Evolutionary conservation across 1,284 basidiomycete genomes (phyloP).

Genomic region (Phylloboletellus chloephorus): DNA sequence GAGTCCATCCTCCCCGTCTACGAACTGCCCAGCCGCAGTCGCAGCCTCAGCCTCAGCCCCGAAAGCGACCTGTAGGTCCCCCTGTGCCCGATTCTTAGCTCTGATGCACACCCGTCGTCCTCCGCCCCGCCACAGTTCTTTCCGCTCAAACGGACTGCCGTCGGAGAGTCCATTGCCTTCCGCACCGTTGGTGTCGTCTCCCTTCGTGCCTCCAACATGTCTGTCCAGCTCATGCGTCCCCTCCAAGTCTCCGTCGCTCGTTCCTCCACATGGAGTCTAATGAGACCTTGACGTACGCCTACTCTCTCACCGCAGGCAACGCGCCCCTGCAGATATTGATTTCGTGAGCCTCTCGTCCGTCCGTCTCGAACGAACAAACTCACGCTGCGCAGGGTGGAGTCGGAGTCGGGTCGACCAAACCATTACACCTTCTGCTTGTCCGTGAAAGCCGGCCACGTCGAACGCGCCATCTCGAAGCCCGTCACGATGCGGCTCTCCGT

Average conservation of each 20-base stretch:
- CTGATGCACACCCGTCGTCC: too few relatives aligned
- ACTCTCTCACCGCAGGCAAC: slow-evolving; percentile 20
- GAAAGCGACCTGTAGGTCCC: slow-evolving; percentile 8
- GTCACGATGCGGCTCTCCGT: slow-evolving; percentile 40
- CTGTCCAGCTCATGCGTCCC: slow-evolving; percentile 10
- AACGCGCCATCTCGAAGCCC: slow-evolving; percentile 46
- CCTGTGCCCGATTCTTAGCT: background rate
- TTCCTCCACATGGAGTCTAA: slow-evolving; percentile 25
- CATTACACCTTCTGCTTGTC: slow-evolving; percentile 48
- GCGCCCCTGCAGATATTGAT: slow-evolving; percentile 27
- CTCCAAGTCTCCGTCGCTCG: slow-evolving; percentile 16
- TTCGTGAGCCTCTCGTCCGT: slow-evolving; percentile 19
- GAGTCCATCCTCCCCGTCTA: slow-evolving; percentile 24
- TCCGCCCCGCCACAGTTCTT: slow-evolving; percentile 7
- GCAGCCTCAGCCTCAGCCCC: background rate
- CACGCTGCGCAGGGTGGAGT: slow-evolving; percentile 43
- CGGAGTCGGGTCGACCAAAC: slow-evolving; percentile 37
- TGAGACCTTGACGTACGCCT: slow-evolving; percentile 26
- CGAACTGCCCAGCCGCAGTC: slow-evolving; percentile 7
- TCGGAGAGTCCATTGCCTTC: slow-evolving; percentile 1
- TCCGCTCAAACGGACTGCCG: slow-evolving; percentile 10
- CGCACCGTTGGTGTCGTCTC: slow-evolving; percentile 13
- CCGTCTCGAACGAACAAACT: background rate
- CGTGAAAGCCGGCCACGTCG: slow-evolving; percentile 47
- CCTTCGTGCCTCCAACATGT: background rate